Conservation (phyloP, 2,329 filamentous ascomycete genomes). For the Ophiocordyceps polyrhachis-furcata region DNA sequence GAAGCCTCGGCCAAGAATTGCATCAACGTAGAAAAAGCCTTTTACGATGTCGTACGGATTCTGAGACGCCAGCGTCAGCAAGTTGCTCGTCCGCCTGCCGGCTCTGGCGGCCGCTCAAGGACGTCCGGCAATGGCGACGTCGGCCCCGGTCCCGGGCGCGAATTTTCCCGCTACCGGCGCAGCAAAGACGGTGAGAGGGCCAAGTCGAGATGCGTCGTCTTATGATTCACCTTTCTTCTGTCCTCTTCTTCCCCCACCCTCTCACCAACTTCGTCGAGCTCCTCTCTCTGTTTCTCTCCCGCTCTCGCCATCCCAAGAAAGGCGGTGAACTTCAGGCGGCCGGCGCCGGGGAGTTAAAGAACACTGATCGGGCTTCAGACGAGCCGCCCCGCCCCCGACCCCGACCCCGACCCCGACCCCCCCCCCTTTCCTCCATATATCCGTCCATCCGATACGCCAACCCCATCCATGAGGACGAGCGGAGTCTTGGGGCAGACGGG, state of each 20-base stretch:
- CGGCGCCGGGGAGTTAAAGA: no score
- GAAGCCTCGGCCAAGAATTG: constrained; percentile 96
- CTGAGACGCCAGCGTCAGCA: constrained; percentile 64
- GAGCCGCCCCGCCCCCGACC: no score
- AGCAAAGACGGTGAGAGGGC: constrained; percentile 17
- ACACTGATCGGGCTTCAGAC: no score
- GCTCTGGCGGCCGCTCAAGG: constrained; percentile 18
- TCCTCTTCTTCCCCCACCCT: background rate
- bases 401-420: no score
- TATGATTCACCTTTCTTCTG: constrained; percentile 13
- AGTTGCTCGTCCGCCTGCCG: constrained; percentile 20
- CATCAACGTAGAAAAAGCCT: constrained; percentile 95
- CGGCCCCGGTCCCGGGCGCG: constrained; percentile 12
- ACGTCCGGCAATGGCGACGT: constrained; percentile 16
- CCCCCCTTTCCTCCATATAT: no score
- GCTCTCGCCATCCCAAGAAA: background rate
- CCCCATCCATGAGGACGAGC: background rate
- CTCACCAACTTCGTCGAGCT: no score
- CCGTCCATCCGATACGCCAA: no score
- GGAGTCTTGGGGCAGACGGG: background rate
- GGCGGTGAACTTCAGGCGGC: no score
- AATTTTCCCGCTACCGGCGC: constrained; percentile 13
- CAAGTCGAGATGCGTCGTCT: constrained; percentile 19
- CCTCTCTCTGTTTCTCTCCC: background rate
- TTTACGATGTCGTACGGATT: constrained; percentile 91